Base-by-base conservation (phyloP, 257 asterid species). In the Gentiana dahurica region DNA sequence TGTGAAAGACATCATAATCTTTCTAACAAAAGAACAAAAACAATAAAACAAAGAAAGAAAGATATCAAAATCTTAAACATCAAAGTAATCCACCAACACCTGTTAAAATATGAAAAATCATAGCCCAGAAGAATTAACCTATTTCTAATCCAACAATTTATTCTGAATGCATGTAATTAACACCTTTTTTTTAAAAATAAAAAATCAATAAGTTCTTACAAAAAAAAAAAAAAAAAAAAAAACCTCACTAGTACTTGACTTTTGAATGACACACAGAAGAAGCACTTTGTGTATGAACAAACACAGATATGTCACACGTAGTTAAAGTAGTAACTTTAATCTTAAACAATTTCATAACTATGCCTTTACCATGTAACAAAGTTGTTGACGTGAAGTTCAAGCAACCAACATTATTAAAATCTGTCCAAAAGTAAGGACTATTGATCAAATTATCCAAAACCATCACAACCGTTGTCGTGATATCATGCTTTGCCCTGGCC, bases 371-470 rank as follows among this genome's bases (percentile, higher is more conserved):
- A 3, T 69, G 75, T 39, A 84, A 65, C 3, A 71, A 60, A 11
- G 81, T 65, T 1, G 77, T 52, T 1, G 94, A 78, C 8, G 78
- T 81, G 51, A 84, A 81, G 44, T 79, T 84, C 60, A 79, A 51
- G 65, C 79, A 68, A 0, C 87, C 87, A 4, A 60, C 12, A 0
- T 0, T 2, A 5, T 1, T 2, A 10, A 36, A 54, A 44, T 84
- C 94, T 13, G 2, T 54, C 66, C 1, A 12, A 62, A 81, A 81
- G 11, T 49, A 4, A 32, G 75, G 64, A 57, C 59, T 67, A 2
- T 56, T 6, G 5, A 36, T 35, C 60, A 84, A 59, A 6, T 51
- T 53, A 39, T 73, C 81, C 15, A 52, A 68, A 0, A 54, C 4
- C 36, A 81, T 43, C 3, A 64, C 36, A 46, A 76, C 71, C 3